These are phyloP conservation scores for Backusella morwellensis DNA, from an alignment of 192 early-diverging fungal genomes.

Conservation along the genomic window DNA sequence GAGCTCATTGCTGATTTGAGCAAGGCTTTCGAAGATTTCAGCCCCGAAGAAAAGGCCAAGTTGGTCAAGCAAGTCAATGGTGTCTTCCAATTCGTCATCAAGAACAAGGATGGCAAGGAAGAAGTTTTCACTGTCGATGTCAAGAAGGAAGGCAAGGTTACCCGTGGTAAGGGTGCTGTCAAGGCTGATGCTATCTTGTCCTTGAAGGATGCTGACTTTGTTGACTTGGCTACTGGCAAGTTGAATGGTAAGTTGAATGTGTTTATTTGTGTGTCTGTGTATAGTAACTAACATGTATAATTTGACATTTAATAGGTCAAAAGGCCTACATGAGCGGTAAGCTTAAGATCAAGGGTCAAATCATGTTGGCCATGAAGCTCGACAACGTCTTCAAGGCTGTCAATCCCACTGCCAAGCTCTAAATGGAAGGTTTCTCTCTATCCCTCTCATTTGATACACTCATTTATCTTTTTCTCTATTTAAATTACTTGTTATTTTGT, in stretches of 20 bases:
- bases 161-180: conserved; percentile 54
- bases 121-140: conserved; percentile 83
- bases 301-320: conserved; percentile 52
- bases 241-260: conserved; percentile 62
- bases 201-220: conserved; percentile 80
- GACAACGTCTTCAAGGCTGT: conserved; percentile 63
- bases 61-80: conserved; percentile 77
- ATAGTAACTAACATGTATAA: not conserved
- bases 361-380: conserved; percentile 75
- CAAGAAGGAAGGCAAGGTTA: conserved; percentile 68
- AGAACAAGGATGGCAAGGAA: conserved; percentile 61
- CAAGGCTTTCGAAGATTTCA: conserved; percentile 56
- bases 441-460: not conserved
- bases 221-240: conserved; percentile 81
- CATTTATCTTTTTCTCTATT: not conserved
- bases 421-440: conserved; percentile 22
- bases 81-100: conserved; percentile 87
- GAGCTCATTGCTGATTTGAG: conserved; percentile 70
- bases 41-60: conserved; percentile 55
- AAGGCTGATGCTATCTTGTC: conserved; percentile 75
- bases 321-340: conserved; percentile 93
- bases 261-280: not conserved
- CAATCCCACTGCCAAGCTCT: conserved; percentile 53
- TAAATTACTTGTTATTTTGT: conserved; percentile 6
- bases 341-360: conserved; percentile 79